A percentile compares a stretch with the other conserved stretches of the same genome.
These are phyloP conservation scores for Daldinia childiae DNA, from an alignment of 495 filamentous ascomycete genomes.

Conservation along the genomic window DNA sequence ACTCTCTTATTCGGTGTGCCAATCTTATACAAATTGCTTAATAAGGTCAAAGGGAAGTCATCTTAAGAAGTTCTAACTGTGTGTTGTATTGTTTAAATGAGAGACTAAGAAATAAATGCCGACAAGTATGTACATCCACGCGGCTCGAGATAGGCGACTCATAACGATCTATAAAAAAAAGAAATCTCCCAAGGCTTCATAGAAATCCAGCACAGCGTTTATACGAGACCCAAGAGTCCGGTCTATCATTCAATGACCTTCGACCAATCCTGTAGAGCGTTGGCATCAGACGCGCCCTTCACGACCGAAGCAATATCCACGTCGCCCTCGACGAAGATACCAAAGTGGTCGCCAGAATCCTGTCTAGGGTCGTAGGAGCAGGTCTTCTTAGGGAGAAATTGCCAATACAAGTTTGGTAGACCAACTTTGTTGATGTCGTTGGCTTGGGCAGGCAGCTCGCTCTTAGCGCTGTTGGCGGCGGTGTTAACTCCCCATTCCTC, in stretches of 20 bases:
- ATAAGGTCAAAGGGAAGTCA: neutral
- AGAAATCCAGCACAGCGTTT: neutral
- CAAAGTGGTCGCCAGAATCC: conserved; percentile 31
- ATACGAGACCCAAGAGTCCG: neutral
- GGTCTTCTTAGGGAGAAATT: conserved; percentile 34
- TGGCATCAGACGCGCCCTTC: conserved; percentile 30
- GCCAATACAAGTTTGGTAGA: conserved; percentile 43
- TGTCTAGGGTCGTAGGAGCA: conserved; percentile 36
- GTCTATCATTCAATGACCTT: conserved; percentile 27
- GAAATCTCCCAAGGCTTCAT: neutral
- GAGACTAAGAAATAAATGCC: conserved; percentile 13
- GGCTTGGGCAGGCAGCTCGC: conserved; percentile 42
- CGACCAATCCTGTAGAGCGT: conserved; percentile 36
- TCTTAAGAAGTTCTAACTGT: neutral
- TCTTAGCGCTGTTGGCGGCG: conserved; percentile 14
- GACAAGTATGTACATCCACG: conserved; percentile 10
- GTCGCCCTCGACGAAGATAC: conserved; percentile 35
- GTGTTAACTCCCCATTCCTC: conserved; percentile 47
- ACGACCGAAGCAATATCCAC: conserved; percentile 32
- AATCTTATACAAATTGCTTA: neutral
- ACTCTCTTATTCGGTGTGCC: neutral
- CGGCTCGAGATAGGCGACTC: neutral
- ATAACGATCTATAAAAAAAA: neutral
- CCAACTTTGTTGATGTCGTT: conserved; percentile 37
- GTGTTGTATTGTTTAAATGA: conserved; percentile 18